These are phyloP conservation scores for Trifolium pratense DNA, from an alignment of 306 rosid species.

Conservation along the genomic window DNA sequence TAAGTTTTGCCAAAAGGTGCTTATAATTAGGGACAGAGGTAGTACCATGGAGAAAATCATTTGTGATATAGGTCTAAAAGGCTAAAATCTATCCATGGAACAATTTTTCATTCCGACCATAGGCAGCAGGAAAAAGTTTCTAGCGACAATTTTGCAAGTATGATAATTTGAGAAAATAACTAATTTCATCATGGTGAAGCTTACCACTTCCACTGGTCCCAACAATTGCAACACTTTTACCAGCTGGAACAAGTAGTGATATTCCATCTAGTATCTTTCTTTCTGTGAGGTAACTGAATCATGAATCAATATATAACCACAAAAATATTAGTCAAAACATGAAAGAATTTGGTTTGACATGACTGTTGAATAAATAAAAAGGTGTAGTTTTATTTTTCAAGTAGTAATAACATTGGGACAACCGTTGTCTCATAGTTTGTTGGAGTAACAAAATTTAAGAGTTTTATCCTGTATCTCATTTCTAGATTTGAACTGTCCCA, in stretches of 20 bases:
- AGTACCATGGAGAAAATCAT: slow-evolving; percentile 14
- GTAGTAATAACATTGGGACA: background rate
- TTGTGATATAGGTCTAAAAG: too few species aligned
- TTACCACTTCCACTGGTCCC: slow-evolving; percentile 99
- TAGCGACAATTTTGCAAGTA: slow-evolving; percentile 10
- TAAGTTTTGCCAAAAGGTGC: too few species aligned
- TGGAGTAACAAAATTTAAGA: background rate
- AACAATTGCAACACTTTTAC: slow-evolving; percentile 98
- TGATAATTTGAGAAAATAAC: slow-evolving; percentile 27
- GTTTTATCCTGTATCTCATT: background rate
- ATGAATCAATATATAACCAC: slow-evolving; percentile 43
- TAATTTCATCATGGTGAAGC: slow-evolving; percentile 46
- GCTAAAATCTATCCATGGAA: slow-evolving; percentile 22
- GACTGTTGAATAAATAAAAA: background rate
- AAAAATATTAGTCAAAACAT: slow-evolving; percentile 16
- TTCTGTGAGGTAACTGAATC: slow-evolving; percentile 74
- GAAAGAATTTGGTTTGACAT: background rate
- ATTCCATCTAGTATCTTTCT: slow-evolving; percentile 95
- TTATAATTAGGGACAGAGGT: too few species aligned
- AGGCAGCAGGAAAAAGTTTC: slow-evolving; percentile 2
- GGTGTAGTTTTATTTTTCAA: background rate
- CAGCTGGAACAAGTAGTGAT: slow-evolving; percentile 86
- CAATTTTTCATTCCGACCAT: slow-evolving; percentile 6
- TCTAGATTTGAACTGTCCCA: background rate
- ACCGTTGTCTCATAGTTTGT: background rate